Evolutionary conservation across 2,329 filamentous ascomycete species (phyloP).

Genomic region (Paraphaeosphaeria sporulosa): DNA sequence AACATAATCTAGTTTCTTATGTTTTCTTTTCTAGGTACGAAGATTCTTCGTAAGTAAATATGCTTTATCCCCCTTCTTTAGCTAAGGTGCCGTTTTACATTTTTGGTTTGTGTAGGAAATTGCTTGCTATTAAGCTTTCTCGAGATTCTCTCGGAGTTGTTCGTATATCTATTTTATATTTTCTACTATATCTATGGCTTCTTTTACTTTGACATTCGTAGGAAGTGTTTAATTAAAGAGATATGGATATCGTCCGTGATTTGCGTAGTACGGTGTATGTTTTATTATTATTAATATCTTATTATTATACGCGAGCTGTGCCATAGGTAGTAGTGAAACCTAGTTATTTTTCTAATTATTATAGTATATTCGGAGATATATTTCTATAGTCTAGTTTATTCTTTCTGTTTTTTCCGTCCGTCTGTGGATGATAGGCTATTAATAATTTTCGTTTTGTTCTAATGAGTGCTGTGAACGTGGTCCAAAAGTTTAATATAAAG

Average conservation of each 20-base stretch:
- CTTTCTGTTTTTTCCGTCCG: not conserved
- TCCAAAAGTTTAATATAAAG: not conserved
- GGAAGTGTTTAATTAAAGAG: not conserved
- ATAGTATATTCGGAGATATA: not conserved
- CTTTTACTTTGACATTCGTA: not conserved
- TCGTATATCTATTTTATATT: not conserved
- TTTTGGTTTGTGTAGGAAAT: not conserved
- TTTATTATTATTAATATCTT: constrained; percentile 6
- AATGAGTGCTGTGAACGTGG: not conserved
- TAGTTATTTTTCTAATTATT: not conserved
- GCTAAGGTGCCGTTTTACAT: not conserved
- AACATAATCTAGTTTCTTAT: constrained; percentile 2
- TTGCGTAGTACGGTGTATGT: not conserved
- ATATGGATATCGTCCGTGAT: not conserved
- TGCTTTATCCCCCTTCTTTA: not conserved
- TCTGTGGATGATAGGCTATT: not conserved
- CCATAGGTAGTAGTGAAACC: not conserved
- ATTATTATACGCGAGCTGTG: constrained; percentile 12
- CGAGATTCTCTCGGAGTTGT: not conserved
- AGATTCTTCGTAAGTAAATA: not conserved
- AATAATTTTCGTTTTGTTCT: not conserved
- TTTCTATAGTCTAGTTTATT: not conserved
- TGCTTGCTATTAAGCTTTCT: not conserved
- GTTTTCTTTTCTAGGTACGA: not conserved
- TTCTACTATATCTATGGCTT: not conserved